These are phyloP conservation scores for Candida schatavii DNA, from an alignment of 805 yeast species.

Conservation along the genomic window DNA sequence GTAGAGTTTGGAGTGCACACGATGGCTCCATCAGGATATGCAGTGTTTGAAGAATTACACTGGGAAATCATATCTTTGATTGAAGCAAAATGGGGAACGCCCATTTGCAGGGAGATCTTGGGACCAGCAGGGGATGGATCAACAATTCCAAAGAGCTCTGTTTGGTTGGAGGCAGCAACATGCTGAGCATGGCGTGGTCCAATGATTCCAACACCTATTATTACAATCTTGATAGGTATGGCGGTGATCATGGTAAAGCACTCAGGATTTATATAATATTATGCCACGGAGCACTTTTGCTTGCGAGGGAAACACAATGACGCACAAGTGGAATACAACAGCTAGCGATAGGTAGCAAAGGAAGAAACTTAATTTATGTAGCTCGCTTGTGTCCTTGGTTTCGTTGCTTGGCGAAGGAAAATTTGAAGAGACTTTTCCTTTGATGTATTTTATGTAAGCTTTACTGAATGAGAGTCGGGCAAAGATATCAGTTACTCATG, in stretches of 20 bases:
- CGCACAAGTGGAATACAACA: neutral
- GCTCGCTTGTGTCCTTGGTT: neutral
- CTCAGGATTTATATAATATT: neutral
- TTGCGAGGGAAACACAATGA: neutral
- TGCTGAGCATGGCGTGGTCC: slow-evolving; percentile 43
- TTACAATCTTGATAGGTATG: slow-evolving; percentile 14
- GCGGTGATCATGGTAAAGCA: slow-evolving; percentile 7
- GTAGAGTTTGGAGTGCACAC: slow-evolving; percentile 43
- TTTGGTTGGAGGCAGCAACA: slow-evolving; percentile 20
- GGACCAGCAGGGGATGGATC: slow-evolving; percentile 34
- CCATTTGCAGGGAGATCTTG: slow-evolving; percentile 24
- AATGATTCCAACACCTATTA: slow-evolving; percentile 39
- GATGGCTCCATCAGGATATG: slow-evolving; percentile 38
- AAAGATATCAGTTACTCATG: too few relatives aligned
- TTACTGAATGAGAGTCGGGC: too few relatives aligned
- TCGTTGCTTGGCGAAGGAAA: neutral
- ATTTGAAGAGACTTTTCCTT: neutral
- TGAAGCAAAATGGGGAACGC: slow-evolving; percentile 21
- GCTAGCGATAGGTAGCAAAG: neutral
- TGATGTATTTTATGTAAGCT: too few relatives aligned
- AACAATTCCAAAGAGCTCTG: slow-evolving; percentile 31
- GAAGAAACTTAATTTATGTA: neutral
- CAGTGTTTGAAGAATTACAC: slow-evolving; percentile 19
- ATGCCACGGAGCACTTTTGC: neutral
- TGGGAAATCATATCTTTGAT: slow-evolving; percentile 25